These are phyloP conservation scores for Claviceps sp. DNA, from an alignment of 2,329 filamentous ascomycete species.

Conservation along the genomic window DNA sequence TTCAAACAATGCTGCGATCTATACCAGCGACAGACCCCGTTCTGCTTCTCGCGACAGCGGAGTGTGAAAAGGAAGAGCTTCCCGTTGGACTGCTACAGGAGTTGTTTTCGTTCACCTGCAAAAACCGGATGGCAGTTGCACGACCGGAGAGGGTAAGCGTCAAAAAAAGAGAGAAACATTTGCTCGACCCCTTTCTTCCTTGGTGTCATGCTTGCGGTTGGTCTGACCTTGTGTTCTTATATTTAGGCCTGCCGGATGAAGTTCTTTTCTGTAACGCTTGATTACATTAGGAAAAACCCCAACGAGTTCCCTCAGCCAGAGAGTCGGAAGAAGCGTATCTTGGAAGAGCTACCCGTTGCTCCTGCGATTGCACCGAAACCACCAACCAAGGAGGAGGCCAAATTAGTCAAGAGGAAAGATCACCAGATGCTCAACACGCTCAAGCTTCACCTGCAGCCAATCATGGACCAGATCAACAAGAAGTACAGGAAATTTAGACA, in stretches of 20 bases:
- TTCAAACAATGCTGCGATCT: conserved; percentile 66
- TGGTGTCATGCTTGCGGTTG: neutral
- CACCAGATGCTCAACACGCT: conserved; percentile 72
- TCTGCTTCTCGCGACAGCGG: conserved; percentile 73
- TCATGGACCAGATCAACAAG: conserved; percentile 92
- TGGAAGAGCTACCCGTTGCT: conserved; percentile 65
- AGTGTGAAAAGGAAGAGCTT: conserved; percentile 50
- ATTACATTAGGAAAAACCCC: conserved; percentile 67
- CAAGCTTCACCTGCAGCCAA: conserved; percentile 79
- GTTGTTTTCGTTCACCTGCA: conserved; percentile 74
- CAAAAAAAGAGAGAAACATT: neutral
- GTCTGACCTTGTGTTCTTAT: neutral
- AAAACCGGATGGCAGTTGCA: conserved; percentile 58
- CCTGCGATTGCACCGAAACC: conserved; percentile 55
- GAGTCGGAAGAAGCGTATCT: conserved; percentile 72
- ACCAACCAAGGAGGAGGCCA: conserved; percentile 65
- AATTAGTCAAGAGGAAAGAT: conserved; percentile 69
- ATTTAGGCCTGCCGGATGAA: conserved; percentile 48
- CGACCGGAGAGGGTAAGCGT: conserved; percentile 48
- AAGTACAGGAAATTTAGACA: conserved; percentile 82
- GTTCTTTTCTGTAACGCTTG: conserved; percentile 65
- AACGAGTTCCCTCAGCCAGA: conserved; percentile 76
- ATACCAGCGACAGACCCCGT: conserved; percentile 86
- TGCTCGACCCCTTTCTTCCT: neutral
- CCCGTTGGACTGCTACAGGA: conserved; percentile 54